These are phyloP conservation scores for Rhynchosporium agropyri DNA, from an alignment of 2,329 filamentous ascomycete species.

Conservation along the genomic window DNA sequence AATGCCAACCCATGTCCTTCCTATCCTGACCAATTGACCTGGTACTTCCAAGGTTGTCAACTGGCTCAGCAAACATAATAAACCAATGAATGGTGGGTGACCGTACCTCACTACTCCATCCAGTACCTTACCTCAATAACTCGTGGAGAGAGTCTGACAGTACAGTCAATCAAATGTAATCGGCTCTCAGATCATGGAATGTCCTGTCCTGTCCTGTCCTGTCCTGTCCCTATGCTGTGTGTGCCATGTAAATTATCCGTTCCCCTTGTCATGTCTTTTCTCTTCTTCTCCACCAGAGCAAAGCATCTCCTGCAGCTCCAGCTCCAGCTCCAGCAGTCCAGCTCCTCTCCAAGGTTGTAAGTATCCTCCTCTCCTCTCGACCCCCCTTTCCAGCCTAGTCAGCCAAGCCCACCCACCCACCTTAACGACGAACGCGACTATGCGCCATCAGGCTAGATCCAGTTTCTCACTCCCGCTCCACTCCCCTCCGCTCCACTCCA, in stretches of 20 bases:
- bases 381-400: slow-evolving; percentile 4
- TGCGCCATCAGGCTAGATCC: too few species aligned
- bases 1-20: too few species aligned
- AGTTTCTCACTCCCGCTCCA: slow-evolving; percentile 16
- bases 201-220: background rate
- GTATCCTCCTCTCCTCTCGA: background rate
- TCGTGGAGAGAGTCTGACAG: too few species aligned
- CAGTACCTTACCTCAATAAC: too few species aligned
- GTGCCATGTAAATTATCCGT: background rate
- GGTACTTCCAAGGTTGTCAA: too few species aligned
- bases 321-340: background rate
- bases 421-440: background rate
- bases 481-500: background rate
- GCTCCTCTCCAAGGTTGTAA: background rate
- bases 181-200: background rate
- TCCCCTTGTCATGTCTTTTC: background rate
- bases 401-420: background rate
- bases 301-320: background rate
- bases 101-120: too few species aligned
- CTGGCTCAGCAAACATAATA: too few species aligned
- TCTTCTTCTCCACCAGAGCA: background rate
- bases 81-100: too few species aligned
- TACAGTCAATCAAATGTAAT: slow-evolving; percentile 13
- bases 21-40: too few species aligned
- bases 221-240: background rate